These are phyloP conservation scores for Cymbopogon flexuosus DNA, from an alignment of 202 grass and related monocot species.

Conservation along the genomic window DNA sequence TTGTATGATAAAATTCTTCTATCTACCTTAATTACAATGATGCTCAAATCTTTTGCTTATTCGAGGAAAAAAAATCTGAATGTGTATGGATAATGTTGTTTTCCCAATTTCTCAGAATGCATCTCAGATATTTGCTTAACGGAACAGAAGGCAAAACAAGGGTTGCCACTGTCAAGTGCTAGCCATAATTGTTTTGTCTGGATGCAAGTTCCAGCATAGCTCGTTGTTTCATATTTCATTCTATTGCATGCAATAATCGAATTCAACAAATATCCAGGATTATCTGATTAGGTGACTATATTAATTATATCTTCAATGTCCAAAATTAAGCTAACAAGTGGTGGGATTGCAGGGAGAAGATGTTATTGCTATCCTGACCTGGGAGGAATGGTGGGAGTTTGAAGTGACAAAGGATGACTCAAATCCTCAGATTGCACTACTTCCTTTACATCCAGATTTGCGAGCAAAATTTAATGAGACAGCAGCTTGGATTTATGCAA, in stretches of 20 bases:
- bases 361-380: constrained; percentile 86
- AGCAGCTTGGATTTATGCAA: constrained; percentile 91
- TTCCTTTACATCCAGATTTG: constrained; percentile 72
- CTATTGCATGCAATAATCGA: not conserved
- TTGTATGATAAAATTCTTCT: no score
- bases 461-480: constrained; percentile 89
- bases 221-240: not conserved
- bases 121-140: not conserved
- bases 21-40: no score
- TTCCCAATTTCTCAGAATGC: not conserved
- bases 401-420: constrained; percentile 81
- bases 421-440: constrained; percentile 83
- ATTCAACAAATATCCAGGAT: not conserved
- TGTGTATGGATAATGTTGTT: constrained; percentile 3
- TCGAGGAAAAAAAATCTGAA: not conserved
- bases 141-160: not conserved
- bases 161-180: not conserved
- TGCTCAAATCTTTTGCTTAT: no score
- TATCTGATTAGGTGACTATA: not conserved
- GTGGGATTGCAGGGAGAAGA: constrained; percentile 60
- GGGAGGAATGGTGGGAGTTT: constrained; percentile 98
- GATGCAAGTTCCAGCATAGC: not conserved
- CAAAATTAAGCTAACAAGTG: constrained; percentile 17
- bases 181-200: not conserved
- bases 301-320: not conserved